phyloP scores from a whole-genome alignment of 345 rosid species.

The Pistacia atlantica region DNA sequence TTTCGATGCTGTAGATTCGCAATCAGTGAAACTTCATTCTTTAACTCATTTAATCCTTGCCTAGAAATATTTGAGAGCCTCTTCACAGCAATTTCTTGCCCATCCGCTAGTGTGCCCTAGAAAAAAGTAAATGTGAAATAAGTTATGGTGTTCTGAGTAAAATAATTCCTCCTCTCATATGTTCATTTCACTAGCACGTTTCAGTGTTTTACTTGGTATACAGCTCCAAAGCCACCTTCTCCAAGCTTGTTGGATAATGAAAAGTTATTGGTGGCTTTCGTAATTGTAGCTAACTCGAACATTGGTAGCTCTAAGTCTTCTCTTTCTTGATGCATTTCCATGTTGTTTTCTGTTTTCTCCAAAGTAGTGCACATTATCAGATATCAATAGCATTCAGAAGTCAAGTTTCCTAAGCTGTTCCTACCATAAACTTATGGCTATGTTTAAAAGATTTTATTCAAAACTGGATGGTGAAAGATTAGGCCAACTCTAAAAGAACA shows the following conservation, averaged over 20 bases:
- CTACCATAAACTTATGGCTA: too few species aligned
- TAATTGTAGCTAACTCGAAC: constrained; percentile 21
- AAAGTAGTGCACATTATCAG: too few species aligned
- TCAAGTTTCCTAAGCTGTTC: too few species aligned
- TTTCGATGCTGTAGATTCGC: constrained; percentile 45
- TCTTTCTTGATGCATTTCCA: neutral
- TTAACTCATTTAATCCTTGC: constrained; percentile 24
- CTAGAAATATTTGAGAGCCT: constrained; percentile 23
- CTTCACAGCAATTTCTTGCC: constrained; percentile 29
- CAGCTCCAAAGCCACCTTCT: constrained; percentile 42
- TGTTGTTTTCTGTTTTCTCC: neutral
- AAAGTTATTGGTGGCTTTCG: constrained; percentile 28
- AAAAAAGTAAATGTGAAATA: neutral
- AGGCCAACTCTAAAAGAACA: too few species aligned
- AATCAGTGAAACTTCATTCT: too few species aligned
- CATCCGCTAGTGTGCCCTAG: constrained; percentile 19
- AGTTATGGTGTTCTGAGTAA: neutral
- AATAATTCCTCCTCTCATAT: neutral
- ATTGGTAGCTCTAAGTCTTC: constrained; percentile 29
- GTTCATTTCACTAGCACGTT: neutral
- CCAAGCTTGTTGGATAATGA: constrained; percentile 26
- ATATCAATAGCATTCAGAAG: too few species aligned
- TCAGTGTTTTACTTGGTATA: constrained; percentile 24
- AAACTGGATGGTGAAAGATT: too few species aligned
- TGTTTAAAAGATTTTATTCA: too few species aligned